Percentiles rank a stretch among this genome's conserved stretches.
These are phyloP conservation scores for Gaillardinia entomophila DNA, from an alignment of 805 yeast genomes.

Conservation along the genomic window DNA sequence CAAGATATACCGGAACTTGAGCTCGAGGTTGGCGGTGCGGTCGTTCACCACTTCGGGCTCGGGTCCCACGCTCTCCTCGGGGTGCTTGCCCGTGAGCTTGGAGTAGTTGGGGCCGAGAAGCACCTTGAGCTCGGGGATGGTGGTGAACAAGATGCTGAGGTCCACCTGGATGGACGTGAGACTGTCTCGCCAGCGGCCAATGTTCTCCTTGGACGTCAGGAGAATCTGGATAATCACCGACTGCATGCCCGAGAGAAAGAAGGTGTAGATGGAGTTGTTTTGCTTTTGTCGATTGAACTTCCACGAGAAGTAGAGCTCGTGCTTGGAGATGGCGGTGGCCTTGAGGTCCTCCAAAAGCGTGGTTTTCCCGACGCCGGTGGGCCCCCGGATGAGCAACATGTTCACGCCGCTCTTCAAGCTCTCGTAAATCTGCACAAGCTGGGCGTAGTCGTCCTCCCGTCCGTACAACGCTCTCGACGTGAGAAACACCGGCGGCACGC, in stretches of 20 bases:
- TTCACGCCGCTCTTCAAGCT: slow-evolving; percentile 9
- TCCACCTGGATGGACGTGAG: slow-evolving; percentile 36
- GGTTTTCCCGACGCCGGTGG: slow-evolving; percentile 43
- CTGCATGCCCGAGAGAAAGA: slow-evolving; percentile 33
- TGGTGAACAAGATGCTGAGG: slow-evolving; percentile 31
- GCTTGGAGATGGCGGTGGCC: slow-evolving; percentile 24
- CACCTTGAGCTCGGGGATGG: slow-evolving; percentile 40
- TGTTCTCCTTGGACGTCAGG: slow-evolving; percentile 25
- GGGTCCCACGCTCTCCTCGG: neutral
- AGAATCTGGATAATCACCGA: slow-evolving; percentile 36
- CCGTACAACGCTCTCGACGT: slow-evolving; percentile 7
- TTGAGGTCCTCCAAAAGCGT: slow-evolving; percentile 34
- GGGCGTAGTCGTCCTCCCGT: slow-evolving; percentile 6
- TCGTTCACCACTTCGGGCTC: slow-evolving; percentile 8
- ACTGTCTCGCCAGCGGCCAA: slow-evolving; percentile 35
- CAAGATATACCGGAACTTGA: slow-evolving; percentile 36
- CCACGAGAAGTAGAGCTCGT: slow-evolving; percentile 26
- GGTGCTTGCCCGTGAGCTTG: too few species aligned
- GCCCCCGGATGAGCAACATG: slow-evolving; percentile 32
- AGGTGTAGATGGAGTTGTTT: slow-evolving; percentile 29
- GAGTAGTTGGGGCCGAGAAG: slow-evolving; percentile 39
- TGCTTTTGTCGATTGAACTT: slow-evolving; percentile 18
- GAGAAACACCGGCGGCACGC: slow-evolving; percentile 6
- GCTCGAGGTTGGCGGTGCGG: slow-evolving; percentile 24
- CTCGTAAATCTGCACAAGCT: slow-evolving; percentile 4